Evolutionary conservation across 371 early-diverging fungal species (phyloP).

Genomic region (Apophysomyces variabilis): DNA sequence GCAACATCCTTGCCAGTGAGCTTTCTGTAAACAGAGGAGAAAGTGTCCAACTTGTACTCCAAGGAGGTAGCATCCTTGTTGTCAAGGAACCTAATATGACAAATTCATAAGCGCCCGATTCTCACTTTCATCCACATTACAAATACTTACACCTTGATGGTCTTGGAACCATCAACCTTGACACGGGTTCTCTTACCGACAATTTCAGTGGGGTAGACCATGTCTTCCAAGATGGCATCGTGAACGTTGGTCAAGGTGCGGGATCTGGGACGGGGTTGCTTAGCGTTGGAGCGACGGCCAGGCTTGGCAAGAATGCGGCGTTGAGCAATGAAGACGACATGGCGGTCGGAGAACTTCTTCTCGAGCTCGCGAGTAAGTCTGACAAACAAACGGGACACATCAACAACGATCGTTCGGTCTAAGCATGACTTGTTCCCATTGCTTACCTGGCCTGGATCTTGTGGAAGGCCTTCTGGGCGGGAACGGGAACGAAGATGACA

Average conservation of each 20-base stretch:
- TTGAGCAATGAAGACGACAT: constrained; percentile 91
- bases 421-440: too few relatives aligned
- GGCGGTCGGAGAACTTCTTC: constrained; percentile 99
- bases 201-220: constrained; percentile 98
- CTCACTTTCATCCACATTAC: neutral
- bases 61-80: constrained; percentile 95
- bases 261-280: constrained; percentile 93
- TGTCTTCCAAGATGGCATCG: constrained; percentile 94
- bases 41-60: constrained; percentile 98
- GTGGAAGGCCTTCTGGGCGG: constrained; percentile 90
- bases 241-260: constrained; percentile 97
- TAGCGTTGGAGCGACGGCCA: constrained; percentile 82
- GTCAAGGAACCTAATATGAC: constrained; percentile 80
- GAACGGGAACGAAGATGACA: constrained; percentile 96
- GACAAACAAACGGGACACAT: neutral
- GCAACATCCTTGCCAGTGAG: constrained; percentile 97
- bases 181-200: constrained; percentile 97
- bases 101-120: neutral
- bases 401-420: too few relatives aligned
- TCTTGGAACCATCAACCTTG: constrained; percentile 92
- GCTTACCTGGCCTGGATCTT: constrained; percentile 86
- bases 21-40: constrained; percentile 94
- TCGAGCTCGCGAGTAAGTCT: constrained; percentile 96
- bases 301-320: constrained; percentile 96
- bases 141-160: constrained; percentile 85